Evolutionary conservation across 2,329 filamentous ascomycete genomes (phyloP), one percentile per base, ranked within the genome.

Genomic region (Fusarium haematococcum): DNA sequence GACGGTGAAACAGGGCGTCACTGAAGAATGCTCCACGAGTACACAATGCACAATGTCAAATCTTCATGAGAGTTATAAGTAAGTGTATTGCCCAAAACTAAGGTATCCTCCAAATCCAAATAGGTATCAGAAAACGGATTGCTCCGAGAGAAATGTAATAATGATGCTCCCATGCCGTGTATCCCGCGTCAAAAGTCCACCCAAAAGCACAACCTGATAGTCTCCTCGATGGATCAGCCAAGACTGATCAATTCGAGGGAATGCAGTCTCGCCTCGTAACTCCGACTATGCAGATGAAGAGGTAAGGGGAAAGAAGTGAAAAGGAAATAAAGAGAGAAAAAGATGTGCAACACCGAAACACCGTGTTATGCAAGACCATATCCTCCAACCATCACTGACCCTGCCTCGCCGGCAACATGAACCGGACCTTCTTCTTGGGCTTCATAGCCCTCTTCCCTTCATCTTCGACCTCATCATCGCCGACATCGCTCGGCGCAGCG

Each of bases 351-450:
- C 37, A 62, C 70, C 61, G 37, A 33, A 75, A 75, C 67, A 48
- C 75, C 79, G 48, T 63, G 58, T 70, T 65, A 82, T 80, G 78
- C 77, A 78, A 58, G 25, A 50, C 54, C 45, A 32, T 27, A 32
- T 56, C 50, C 35, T 25, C 39, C 45, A 18, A 16, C 37, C 61
- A 57, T 43, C 61, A 48, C 30, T 4, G 6, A 20, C 27, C 23
- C 78, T 86, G 83, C 80, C 80, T 79, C 16, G 80, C 82, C 32
- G 88, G 88, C 63, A 90, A 83, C 66, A 88, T 80, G 73, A 90
- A 90, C 67, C 88, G 84, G 64, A 90, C 88, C 83, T 80, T 88
- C 87, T 90, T 90, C 83, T 84, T 85, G 56, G 85, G 83, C 86
- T 88, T 89, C 70, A 82, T 82, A 81, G 82, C 79, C 84, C 82